Evolutionary conservation across 305 asterid genomes (phyloP), one percentile per base, ranked within the genome.

Genomic region (Fraxinus ornus): DNA sequence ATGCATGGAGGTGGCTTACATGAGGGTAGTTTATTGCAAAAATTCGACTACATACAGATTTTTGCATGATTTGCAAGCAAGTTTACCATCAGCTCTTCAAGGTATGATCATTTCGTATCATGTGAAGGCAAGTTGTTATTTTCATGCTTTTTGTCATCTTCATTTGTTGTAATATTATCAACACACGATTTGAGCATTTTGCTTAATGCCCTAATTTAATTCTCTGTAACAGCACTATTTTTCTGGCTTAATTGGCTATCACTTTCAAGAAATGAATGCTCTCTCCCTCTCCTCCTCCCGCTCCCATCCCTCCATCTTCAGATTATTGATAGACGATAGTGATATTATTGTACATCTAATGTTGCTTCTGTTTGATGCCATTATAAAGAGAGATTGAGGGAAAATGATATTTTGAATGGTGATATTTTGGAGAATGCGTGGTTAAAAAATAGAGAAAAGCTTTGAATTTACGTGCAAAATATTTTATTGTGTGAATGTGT

Each of bases 1-100:
- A 86, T 94, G 99, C 79, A 83, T 91, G 92, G 98, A 94, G 89
- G 97, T 93, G 86, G 94, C 98, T 76, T 89, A 92, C 88, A 82
- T 94, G 93, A 93, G 90, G 86, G 86, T 93, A 77, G 91, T 92
- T 78, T 91, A 89, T 84, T 92, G 92, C 92, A 94, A 91, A 91
- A 89, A 90, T 83, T 86, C 89, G 75, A 85, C 86, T 84, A 75
- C 94, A 35, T 64, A 81, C 77, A 87, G 91, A 90, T 82, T 88
- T 84, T 90, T 94, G 84, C 93, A 77, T 66, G 98, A 91, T 87
- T 80, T 95, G 90, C 96, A 90, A 80, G 81, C 94, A 28, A 91
- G 88, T 89, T 85, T 95, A 85, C 97, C 87, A 80, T 92, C 87
- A 86, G 88, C 76, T 86, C 86, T 96, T 76, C 95, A 85, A 89